Evolutionary conservation across 345 rosid genomes (phyloP), one percentile per base, ranked within the genome.

Genomic region (Garcia nutans): DNA sequence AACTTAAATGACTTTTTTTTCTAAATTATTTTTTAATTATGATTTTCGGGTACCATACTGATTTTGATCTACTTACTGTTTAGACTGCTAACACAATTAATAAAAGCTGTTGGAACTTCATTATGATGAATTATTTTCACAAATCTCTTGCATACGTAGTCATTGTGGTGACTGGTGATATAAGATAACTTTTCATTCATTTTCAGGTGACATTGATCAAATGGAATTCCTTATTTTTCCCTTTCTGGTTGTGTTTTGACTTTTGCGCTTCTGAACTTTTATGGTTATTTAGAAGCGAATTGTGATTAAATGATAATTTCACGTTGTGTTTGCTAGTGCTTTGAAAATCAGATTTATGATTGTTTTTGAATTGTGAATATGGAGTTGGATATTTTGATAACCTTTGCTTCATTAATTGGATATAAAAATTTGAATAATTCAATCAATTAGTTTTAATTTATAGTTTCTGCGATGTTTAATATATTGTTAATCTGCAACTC

Each of bases 201-300:
- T 74, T 65, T 55, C 41, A 12, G 60, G 54, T n/a, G 50, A 37
- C 12, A 37, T 64, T 13, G 13, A 63, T 7, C 61, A 23, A 64
- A 15, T 23, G 26, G 1, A n/a, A 23, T 62, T 26, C 19, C 24
- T 52, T 61, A 31, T 61, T 61, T 55, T 31, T 41, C 74, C 64
- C 24, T 8, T 54, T 74, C 41, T 72, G 15, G 75, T 33, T 52
- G 28, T 49, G 12, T 8, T 64, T 74, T 41, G 71, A 74, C 77
- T 13, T 65, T 65, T 55, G 41, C 57, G 24, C 57, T 68, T 68
- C 7, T 0, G 52, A 67, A 42, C 10, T 2, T 10, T 44, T 49
- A 4, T 37, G 62, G 70, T 50, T 49, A 28, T 1, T 50, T 28
- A 19, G 45, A 19, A 58, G 37, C 28, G 33, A 16, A 10, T 50